These are phyloP conservation scores for Fusarium xylarioides DNA, from an alignment of 2,329 filamentous ascomycete species.

Conservation along the genomic window DNA sequence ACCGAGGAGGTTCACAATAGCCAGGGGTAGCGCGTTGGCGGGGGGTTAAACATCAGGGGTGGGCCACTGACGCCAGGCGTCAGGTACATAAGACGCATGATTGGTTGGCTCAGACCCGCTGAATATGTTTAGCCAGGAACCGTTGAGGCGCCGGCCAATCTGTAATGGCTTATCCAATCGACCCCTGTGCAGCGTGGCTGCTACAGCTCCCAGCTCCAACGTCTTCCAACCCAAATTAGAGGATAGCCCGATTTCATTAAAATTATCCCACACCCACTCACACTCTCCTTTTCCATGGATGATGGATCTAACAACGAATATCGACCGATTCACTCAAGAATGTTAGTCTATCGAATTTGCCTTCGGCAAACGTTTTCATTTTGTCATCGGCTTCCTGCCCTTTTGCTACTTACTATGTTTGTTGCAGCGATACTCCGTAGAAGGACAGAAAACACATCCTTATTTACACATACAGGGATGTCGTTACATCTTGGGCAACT, in stretches of 20 bases:
- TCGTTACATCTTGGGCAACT: neutral
- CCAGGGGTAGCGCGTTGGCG: conserved; percentile 16
- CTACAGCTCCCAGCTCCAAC: conserved; percentile 18
- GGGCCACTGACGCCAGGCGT: conserved; percentile 26
- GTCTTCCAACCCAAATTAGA: conserved; percentile 6
- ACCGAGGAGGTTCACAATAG: conserved; percentile 18
- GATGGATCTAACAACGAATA: neutral
- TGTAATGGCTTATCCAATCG: conserved; percentile 3
- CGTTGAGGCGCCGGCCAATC: conserved; percentile 29
- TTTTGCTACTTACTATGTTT: neutral
- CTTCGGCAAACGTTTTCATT: neutral
- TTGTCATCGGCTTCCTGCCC: neutral
- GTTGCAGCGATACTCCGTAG: neutral
- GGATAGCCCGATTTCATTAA: conserved; percentile 20
- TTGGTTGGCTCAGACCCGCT: conserved; percentile 28
- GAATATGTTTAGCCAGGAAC: conserved; percentile 43
- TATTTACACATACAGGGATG: conserved; percentile 4
- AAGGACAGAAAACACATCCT: neutral
- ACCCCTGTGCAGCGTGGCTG: conserved; percentile 6
- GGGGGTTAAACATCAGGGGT: conserved; percentile 4
- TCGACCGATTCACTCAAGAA: neutral
- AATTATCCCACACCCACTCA: conserved; percentile 28
- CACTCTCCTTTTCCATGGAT: conserved; percentile 16
- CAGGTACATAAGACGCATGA: conserved; percentile 38
- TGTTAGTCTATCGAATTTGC: neutral